These are phyloP conservation scores for Pseudotsuga menziesii DNA, from an alignment of 75 land plant genomes.

Conservation along the genomic window DNA sequence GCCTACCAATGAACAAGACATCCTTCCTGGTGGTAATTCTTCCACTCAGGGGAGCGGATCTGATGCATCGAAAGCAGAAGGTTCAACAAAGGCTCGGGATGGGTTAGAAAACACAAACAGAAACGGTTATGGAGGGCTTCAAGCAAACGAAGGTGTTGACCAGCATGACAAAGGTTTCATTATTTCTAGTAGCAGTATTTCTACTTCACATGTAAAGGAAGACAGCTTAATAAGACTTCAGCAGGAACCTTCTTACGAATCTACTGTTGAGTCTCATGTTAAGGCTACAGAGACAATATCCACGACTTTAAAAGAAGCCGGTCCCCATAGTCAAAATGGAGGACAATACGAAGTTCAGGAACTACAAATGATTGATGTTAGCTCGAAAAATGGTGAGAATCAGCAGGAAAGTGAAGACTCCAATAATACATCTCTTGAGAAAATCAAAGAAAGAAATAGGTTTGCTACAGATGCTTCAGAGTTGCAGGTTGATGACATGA, in stretches of 20 bases:
- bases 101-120: background rate
- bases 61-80: background rate
- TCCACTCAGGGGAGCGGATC: background rate
- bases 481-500: background rate
- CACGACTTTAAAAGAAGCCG: no score
- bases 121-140: background rate
- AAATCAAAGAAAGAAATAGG: background rate
- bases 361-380: no score
- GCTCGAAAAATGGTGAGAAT: background rate
- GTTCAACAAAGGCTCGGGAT: background rate
- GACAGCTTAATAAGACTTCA: background rate
- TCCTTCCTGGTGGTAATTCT: background rate
- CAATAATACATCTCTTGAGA: background rate
- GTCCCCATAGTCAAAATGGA: background rate
- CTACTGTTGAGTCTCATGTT: background rate
- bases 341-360: background rate
- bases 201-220: conserved; percentile 4
- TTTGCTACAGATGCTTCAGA: conserved; percentile 5
- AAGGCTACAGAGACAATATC: background rate
- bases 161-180: background rate
- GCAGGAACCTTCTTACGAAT: background rate
- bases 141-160: background rate
- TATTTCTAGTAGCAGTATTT: background rate
- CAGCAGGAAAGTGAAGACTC: background rate
- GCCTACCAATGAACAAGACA: background rate